Evolutionary conservation across 768 basidiomycete species (phyloP).

Genomic region (Leccinum uliginosum): DNA sequence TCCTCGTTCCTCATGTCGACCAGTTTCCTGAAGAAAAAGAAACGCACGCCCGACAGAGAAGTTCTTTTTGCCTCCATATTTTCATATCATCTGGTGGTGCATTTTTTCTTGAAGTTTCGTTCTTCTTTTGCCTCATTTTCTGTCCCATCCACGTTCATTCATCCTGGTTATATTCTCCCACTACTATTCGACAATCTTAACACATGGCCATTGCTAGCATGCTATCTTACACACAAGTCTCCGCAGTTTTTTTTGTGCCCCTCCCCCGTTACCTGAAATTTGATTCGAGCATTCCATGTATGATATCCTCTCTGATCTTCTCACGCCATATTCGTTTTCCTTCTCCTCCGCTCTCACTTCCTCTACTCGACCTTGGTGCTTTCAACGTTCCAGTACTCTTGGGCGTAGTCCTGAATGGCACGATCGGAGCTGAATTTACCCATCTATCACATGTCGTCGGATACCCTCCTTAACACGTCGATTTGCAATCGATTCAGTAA

Average conservation of each 20-base stretch:
- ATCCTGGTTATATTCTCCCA: background rate
- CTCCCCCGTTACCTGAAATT: conserved; percentile 5
- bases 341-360: background rate
- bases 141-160: conserved; percentile 5
- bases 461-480: conserved; percentile 56
- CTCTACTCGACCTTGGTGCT: conserved; percentile 32
- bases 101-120: background rate
- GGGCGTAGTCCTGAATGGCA: conserved; percentile 88
- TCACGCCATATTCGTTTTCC: background rate
- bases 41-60: background rate
- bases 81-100: background rate
- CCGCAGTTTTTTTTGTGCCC: background rate
- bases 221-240: conserved; percentile 6
- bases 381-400: conserved; percentile 81
- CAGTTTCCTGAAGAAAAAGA: background rate
- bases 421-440: conserved; percentile 96
- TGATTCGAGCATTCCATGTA: conserved; percentile 4
- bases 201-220: conserved; percentile 13
- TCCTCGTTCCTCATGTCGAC: too few relatives aligned
- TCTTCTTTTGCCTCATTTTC: conserved; percentile 5
- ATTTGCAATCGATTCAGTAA: conserved; percentile 38
- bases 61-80: background rate
- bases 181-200: conserved; percentile 8
- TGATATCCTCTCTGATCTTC: conserved; percentile 2
- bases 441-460: conserved; percentile 47